Evolutionary conservation across 192 early-diverging fungal species (phyloP).

Genomic region (Coemansia sp.): DNA sequence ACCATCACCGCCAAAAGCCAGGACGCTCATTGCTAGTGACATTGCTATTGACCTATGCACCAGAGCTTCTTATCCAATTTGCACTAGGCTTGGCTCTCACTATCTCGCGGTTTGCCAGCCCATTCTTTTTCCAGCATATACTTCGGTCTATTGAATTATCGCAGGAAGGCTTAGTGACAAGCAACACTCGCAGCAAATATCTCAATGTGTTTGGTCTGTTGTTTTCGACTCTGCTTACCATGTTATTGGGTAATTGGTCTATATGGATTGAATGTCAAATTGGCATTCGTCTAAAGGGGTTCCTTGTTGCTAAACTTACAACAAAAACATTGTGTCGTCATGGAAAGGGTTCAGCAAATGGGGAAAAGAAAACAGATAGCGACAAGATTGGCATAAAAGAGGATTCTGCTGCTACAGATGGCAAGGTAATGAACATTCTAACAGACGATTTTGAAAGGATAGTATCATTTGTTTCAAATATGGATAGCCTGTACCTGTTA

Average conservation of each 20-base stretch:
- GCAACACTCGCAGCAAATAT: slow-evolving; percentile 42
- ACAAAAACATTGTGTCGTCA: slow-evolving; percentile 62
- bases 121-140: slow-evolving; percentile 60
- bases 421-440: slow-evolving; percentile 75
- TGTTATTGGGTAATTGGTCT: slow-evolving; percentile 47
- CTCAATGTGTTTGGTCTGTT: slow-evolving; percentile 64
- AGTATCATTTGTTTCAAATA: too few relatives aligned
- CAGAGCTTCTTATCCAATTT: slow-evolving; percentile 47
- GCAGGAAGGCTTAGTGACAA: slow-evolving; percentile 4
- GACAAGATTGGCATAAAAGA: slow-evolving; percentile 19
- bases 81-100: slow-evolving; percentile 27
- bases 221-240: slow-evolving; percentile 45
- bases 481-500: slow-evolving; percentile 58
- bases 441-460: slow-evolving; percentile 66
- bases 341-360: too few relatives aligned
- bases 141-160: slow-evolving; percentile 57
- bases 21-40: slow-evolving; percentile 39
- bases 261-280: slow-evolving; percentile 67
- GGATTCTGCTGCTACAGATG: slow-evolving; percentile 42
- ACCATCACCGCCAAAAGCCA: neutral
- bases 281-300: slow-evolving; percentile 60
- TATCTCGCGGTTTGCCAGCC: slow-evolving; percentile 46
- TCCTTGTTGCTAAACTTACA: slow-evolving; percentile 65
- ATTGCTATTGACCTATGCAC: slow-evolving; percentile 36
- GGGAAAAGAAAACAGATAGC: slow-evolving; percentile 26